Base-by-base conservation (phyloP, 176 grass and related monocot species). In the Pharus latifolius region DNA sequence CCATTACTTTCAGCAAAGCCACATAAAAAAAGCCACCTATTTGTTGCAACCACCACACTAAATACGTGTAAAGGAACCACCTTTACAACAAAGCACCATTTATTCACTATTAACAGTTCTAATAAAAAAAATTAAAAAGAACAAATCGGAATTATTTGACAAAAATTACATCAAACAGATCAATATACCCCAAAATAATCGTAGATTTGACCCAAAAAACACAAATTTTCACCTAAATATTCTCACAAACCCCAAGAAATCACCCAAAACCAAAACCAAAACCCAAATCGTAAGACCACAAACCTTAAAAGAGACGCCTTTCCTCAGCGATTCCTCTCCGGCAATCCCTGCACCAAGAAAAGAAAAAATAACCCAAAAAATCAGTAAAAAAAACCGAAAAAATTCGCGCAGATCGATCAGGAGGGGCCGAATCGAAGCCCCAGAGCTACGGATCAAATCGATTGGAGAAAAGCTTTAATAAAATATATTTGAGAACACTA, bases 321-420 rank as follows among this genome's bases (percentile, higher is more conserved):
- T 79, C 20, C 55, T 42, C 45, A n/a, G 74, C 74, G 78, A 78
- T 88, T 85, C 54, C 62, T 52, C 69, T 79, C 80, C 62, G 73
- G 75, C 50, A 71, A 83, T 91, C 81, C 81, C 92, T 91, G 69
- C 57, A 80, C 19, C 3, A 13, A 45, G 0, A 29, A 63, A 26
- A 69, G 0, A 20, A 54, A 62, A 70, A 46, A 40, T 9, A 32
- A 76, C 12, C 3, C 31, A 25, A 11, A 32, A 28, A 75, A 23
- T 17, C 19, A 59, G 30, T 10, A 49, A 10, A 9, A 13, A n/a
- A 57, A 18, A 18, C 0, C 0, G 1, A 13, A 12, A 44, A 20
- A 17, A 9, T 10, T 2, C 0, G 16, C 25, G 20, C 56, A 29
- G 70, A 75, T 83, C 69, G 25, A 14, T 50, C 30, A 3, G 1